Evolutionary conservation across 345 rosid genomes (phyloP).

Genomic region (Melaleuca quinquenervia): DNA sequence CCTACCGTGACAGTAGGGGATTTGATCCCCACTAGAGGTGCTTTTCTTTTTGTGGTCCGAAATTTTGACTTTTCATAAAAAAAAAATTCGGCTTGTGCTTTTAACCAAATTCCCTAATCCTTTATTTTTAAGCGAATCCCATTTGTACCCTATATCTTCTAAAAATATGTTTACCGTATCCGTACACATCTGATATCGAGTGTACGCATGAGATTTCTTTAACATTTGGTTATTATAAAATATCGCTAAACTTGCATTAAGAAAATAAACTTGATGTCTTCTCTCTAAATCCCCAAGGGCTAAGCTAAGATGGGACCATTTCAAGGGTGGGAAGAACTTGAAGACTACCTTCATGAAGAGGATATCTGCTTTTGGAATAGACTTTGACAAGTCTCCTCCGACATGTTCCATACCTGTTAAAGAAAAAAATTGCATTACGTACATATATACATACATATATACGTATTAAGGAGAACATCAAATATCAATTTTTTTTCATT

Average conservation of each 20-base stretch:
- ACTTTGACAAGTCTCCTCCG: constrained; percentile 9
- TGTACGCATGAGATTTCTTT: not conserved
- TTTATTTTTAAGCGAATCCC: not conserved
- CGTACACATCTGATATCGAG: fast-evolving
- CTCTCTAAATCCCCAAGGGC: not conserved
- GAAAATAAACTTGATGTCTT: not conserved
- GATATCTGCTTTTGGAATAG: constrained; percentile 13
- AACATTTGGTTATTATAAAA: not conserved
- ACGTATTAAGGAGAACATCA: not conserved
- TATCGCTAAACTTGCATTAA: not conserved
- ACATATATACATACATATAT: too few relatives aligned
- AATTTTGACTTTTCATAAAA: not conserved
- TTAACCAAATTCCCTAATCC: not conserved
- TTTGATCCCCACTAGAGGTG: too few relatives aligned
- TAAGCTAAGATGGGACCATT: not conserved
- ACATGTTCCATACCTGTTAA: constrained; percentile 9
- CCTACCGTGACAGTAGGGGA: too few relatives aligned
- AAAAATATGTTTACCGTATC: not conserved
- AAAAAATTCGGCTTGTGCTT: not conserved
- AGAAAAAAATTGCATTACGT: not conserved
- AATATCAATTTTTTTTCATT: not conserved
- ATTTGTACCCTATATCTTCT: not conserved
- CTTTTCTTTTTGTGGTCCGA: not conserved
- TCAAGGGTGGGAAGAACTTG: not conserved
- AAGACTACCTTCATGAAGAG: constrained; percentile 7